A percentile compares a stretch with the other conserved stretches of the same genome.
phyloP scores from a whole-genome alignment of 1,284 basidiomycete genomes.

The Puccinia triticina region DNA sequence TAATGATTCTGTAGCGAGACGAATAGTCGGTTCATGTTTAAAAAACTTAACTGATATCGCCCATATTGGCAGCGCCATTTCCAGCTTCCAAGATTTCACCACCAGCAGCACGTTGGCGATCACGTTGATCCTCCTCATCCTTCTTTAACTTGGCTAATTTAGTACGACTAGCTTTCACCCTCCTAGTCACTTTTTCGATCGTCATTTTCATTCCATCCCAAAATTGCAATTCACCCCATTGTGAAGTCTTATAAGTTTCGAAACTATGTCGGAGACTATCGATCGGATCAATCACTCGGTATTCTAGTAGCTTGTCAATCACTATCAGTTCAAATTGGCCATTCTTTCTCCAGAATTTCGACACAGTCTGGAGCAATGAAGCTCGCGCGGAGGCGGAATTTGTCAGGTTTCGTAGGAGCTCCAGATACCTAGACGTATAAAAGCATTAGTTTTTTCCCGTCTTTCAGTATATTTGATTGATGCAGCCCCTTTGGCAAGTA shows the following conservation, averaged over 20 bases:
- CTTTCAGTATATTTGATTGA: neutral
- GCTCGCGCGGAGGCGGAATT: slow-evolving; percentile 68
- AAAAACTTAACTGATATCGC: slow-evolving; percentile 44
- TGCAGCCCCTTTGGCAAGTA: too few species aligned
- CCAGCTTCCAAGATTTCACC: slow-evolving; percentile 40
- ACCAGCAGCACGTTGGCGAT: slow-evolving; percentile 53
- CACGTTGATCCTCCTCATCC: slow-evolving; percentile 71
- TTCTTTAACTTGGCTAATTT: slow-evolving; percentile 74
- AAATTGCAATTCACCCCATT: slow-evolving; percentile 68
- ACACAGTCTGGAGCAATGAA: slow-evolving; percentile 73
- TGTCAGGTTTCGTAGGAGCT: slow-evolving; percentile 75
- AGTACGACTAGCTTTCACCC: slow-evolving; percentile 74
- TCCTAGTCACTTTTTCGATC: slow-evolving; percentile 82
- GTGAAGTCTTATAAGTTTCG: slow-evolving; percentile 61
- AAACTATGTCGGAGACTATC: slow-evolving; percentile 90
- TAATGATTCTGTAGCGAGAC: slow-evolving; percentile 63
- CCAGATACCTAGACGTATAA: slow-evolving; percentile 70
- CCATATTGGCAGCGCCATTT: slow-evolving; percentile 34
- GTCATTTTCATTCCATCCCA: slow-evolving; percentile 82
- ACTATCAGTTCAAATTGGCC: slow-evolving; percentile 85
- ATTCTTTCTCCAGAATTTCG: slow-evolving; percentile 77
- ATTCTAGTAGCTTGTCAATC: slow-evolving; percentile 97
- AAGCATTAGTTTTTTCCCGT: neutral
- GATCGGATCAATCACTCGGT: slow-evolving; percentile 90
- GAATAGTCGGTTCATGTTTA: slow-evolving; percentile 56